Evolutionary conservation across 2,329 filamentous ascomycete genomes (phyloP).

Genomic region (Xylariaceae sp.): DNA sequence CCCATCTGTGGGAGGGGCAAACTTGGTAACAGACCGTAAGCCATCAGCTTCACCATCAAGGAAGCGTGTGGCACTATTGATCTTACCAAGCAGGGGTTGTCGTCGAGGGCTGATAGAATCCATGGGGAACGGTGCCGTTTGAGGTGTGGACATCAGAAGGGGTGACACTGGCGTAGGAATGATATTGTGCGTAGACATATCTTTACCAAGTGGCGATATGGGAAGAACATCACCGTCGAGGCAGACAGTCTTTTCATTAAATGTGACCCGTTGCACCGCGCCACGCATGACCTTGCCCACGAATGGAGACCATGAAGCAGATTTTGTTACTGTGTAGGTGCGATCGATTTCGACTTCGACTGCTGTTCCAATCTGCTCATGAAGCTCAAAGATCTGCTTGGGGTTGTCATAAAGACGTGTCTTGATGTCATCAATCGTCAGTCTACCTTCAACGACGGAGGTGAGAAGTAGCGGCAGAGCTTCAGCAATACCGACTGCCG

Average conservation of each 20-base stretch:
- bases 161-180: slow-evolving; percentile 61
- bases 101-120: slow-evolving; percentile 46
- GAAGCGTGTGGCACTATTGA: slow-evolving; percentile 38
- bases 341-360: slow-evolving; percentile 80
- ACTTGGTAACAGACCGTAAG: slow-evolving; percentile 35
- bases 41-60: slow-evolving; percentile 45
- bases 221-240: slow-evolving; percentile 71
- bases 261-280: slow-evolving; percentile 76
- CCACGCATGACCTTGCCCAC: slow-evolving; percentile 72
- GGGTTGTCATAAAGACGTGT: slow-evolving; percentile 77
- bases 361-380: slow-evolving; percentile 76
- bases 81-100: slow-evolving; percentile 43
- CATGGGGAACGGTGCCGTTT: slow-evolving; percentile 44
- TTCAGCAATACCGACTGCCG: slow-evolving; percentile 73
- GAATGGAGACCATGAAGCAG: slow-evolving; percentile 72
- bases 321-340: slow-evolving; percentile 64
- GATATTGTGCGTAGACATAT: slow-evolving; percentile 75
- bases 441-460: slow-evolving; percentile 74
- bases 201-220: slow-evolving; percentile 67
- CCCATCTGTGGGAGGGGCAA: slow-evolving; percentile 49
- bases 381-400: slow-evolving; percentile 81
- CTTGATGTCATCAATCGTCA: slow-evolving; percentile 77
- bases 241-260: slow-evolving; percentile 76
- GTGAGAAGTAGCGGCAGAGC: slow-evolving; percentile 77
- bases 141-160: slow-evolving; percentile 59